Percentiles rank a stretch among this genome's conserved stretches.
phyloP scores from a whole-genome alignment of 495 filamentous ascomycete species.

The Evansstolkia leycettana region DNA sequence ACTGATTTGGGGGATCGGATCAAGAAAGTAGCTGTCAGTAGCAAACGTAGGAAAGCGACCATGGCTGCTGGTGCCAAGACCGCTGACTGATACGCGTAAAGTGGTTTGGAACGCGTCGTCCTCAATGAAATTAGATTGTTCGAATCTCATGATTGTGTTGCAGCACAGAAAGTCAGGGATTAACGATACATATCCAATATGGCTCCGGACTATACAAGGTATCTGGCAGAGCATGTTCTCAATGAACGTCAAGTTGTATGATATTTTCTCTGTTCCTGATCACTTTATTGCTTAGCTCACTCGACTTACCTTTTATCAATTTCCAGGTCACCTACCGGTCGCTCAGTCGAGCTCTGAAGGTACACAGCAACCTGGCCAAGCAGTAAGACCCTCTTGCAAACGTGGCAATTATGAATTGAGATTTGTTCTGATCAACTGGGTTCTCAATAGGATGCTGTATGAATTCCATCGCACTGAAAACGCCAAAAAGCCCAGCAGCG shows the following conservation, averaged over 20 bases:
- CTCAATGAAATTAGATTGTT: neutral
- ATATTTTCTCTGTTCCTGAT: too few species aligned
- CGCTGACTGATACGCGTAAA: constrained; percentile 41
- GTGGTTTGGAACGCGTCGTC: constrained; percentile 31
- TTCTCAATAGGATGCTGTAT: constrained; percentile 60
- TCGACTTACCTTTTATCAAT: neutral
- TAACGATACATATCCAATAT: too few species aligned
- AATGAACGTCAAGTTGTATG: constrained; percentile 64
- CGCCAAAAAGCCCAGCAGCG: constrained; percentile 53
- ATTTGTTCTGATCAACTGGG: too few species aligned
- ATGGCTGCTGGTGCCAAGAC: constrained; percentile 36
- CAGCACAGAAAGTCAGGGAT: too few species aligned
- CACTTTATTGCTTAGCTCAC: too few species aligned
- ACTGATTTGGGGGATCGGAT: too few species aligned
- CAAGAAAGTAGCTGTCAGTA: too few species aligned
- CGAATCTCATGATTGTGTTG: too few species aligned
- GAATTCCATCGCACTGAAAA: constrained; percentile 79
- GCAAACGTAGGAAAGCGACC: too few species aligned
- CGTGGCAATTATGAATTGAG: too few species aligned
- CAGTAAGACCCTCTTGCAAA: constrained; percentile 37
- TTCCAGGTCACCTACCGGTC: constrained; percentile 72
- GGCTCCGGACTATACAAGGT: constrained; percentile 51
- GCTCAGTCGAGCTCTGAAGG: constrained; percentile 63
- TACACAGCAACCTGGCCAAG: constrained; percentile 76
- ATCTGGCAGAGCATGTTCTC: constrained; percentile 63